These are phyloP conservation scores for Rugonectria rugulosa DNA, from an alignment of 2,329 filamentous ascomycete genomes.

Conservation along the genomic window DNA sequence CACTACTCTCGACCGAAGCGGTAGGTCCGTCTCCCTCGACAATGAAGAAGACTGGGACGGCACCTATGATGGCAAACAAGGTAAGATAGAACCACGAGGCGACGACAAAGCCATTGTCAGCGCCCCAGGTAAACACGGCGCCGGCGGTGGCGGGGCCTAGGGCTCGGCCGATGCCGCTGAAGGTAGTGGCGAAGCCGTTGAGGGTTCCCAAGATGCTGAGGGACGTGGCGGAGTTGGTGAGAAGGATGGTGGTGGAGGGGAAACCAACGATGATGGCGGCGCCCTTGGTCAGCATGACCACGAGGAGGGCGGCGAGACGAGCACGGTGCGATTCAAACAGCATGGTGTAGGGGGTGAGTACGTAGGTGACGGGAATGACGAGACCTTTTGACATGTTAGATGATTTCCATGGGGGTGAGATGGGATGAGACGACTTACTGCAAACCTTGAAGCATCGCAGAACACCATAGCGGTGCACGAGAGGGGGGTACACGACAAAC, in stretches of 20 bases:
- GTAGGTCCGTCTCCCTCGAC: constrained; percentile 75
- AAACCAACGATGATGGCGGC: constrained; percentile 84
- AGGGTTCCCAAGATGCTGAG: constrained; percentile 81
- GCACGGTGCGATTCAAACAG: constrained; percentile 58
- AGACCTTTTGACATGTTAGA: constrained; percentile 53
- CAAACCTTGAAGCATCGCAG: constrained; percentile 76
- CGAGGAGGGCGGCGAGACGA: constrained; percentile 70
- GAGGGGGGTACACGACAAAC: constrained; percentile 82
- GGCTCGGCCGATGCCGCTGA: constrained; percentile 81
- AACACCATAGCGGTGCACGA: constrained; percentile 77
- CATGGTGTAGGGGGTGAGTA: constrained; percentile 82
- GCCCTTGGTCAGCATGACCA: constrained; percentile 77
- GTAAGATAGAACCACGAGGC: constrained; percentile 84
- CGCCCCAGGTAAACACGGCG: constrained; percentile 76
- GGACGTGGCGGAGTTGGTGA: constrained; percentile 85
- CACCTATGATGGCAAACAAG: constrained; percentile 67
- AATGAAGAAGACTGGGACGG: constrained; percentile 76
- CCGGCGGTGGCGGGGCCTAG: constrained; percentile 79
- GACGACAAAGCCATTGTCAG: constrained; percentile 77
- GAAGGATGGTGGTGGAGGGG: constrained; percentile 86
- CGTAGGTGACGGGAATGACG: constrained; percentile 77
- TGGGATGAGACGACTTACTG: constrained; percentile 45
- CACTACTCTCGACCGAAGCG: constrained; percentile 43
- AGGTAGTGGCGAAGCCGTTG: constrained; percentile 88
- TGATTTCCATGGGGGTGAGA: rapidly evolving